Base-by-base conservation (phyloP, 2,329 filamentous ascomycete genomes). In the Aspergillus persii region DNA sequence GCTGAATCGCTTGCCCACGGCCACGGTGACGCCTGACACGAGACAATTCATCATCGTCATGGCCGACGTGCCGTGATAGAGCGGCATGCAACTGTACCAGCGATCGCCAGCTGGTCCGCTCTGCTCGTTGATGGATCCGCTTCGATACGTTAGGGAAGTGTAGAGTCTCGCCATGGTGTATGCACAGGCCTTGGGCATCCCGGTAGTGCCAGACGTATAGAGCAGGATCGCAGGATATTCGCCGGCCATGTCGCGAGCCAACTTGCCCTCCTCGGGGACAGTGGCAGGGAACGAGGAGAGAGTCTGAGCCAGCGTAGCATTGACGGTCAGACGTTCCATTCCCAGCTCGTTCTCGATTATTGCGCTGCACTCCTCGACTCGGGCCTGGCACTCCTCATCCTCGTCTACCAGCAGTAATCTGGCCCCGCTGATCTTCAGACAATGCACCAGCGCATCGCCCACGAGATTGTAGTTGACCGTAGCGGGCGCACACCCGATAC, bases 181-280 rank as follows among this genome's bases (percentile, higher is more conserved):
- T 0, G 81, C 72, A 65, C 86, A 88, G 1, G 86, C 89, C 72
- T 93, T 93, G 9, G 90, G 89, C 63, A 90, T 74, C 2, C 90
- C 90, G 0, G 90, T 92, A 0, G 90, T 92, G 39, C 89, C 89
- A 62, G 86, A 88, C 0, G 90, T 93, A 71, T 91, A 92, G 65
- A 92, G 86, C 27, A 92, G 72, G 31, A 82, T 85, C 64, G 86
- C 80, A 0, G 89, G 85, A 63, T 81, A 86, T 12, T 77, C 73
- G 0, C 78, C 79, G 50, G 77, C 76, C 1, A 89, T 78, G 3
- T 74, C 76, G 4, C 77, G 76, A 48, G 88, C 81, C 57, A 86
- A 80, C n/a, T 31, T 39, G 6, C 59, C 61, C 31, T 81, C 77
- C 62, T 89, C 82, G 0, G 79, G 84, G 53, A 83, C 76, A 48